Conservation (phyloP, 441 rosid species). For the Bruguiera hainesii region DNA sequence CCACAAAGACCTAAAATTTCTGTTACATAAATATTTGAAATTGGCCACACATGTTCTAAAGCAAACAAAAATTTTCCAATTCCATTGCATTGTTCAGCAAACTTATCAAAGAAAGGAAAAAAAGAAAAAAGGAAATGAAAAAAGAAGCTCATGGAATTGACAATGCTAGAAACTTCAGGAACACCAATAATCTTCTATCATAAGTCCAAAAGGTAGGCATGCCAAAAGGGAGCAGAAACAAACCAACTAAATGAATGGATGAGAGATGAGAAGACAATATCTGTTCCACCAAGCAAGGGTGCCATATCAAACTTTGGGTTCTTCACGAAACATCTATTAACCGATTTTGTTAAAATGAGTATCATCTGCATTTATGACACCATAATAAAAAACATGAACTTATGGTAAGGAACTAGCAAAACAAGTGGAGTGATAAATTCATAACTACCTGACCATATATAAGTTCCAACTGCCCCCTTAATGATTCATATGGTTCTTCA, state of each 20-base stretch:
- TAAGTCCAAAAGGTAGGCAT: constrained; percentile 5
- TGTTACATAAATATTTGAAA: background rate
- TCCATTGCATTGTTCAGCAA: constrained; percentile 8
- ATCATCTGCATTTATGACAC: constrained; percentile 70
- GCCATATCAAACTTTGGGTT: constrained; percentile 98
- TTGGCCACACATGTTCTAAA: background rate
- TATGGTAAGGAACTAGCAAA: background rate
- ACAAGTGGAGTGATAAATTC: background rate
- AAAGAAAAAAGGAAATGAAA: too few species aligned
- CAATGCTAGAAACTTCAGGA: constrained; percentile 3
- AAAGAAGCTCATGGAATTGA: background rate
- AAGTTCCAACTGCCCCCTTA: constrained; percentile 89
- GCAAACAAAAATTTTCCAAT: background rate
- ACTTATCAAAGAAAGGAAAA: too few species aligned
- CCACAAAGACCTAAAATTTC: background rate
- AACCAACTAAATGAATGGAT: constrained; percentile 93
- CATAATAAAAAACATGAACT: constrained; percentile 18
- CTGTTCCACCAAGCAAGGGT: constrained; percentile 97
- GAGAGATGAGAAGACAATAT: constrained; percentile 93
- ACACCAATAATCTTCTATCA: background rate
- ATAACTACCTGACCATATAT: constrained; percentile 85
- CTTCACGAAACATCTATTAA: constrained; percentile 96
- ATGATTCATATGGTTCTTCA: constrained; percentile 83
- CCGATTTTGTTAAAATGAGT: constrained; percentile 86
- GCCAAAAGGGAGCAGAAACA: constrained; percentile 31